Evolutionary conservation across 768 basidiomycete genomes (phyloP), one percentile per base, ranked within the genome.

Genomic region (Mycena amicta): DNA sequence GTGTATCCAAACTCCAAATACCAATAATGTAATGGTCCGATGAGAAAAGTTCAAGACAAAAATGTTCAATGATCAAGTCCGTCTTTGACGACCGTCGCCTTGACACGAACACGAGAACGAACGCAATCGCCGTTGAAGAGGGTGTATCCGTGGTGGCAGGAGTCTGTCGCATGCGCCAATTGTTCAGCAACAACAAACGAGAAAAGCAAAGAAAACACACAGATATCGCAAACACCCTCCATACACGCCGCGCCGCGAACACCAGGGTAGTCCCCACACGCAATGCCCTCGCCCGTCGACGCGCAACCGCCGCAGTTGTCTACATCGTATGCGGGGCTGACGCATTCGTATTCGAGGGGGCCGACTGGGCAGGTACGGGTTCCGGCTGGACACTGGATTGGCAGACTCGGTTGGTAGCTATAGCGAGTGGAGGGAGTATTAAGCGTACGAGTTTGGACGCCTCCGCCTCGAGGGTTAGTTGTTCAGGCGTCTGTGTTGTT

Each of bases 251-350:
- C 59, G 13, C 61, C 51, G 18, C 62, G 56, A 0, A 62, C 64
- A 0, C 66, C 66, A 2, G 52, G 58, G 30, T 62, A 53, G 46
- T 55, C 55, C 2, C 61, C 64, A 25, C 66, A 67, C 2, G 60
- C 59, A 0, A 52, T 45, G 20, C 66, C 64, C 27, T 63, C 46
- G 4, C 66, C 66, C 0, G 59, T 57, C 3, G 61, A 62, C 3
- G 52, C 61, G 39, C 66, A 67, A 22, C 64, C 66, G 15, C 66
- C 66, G 20, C 66, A 67, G 23, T 67, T 67, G 46, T 63, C 61
- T 12, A 67, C 43, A 33, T 67, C 66, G 15, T 52, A 8, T 22
- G 46, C 53, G 5, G 57, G 60, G 22, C 53, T 49, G 3, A 67
- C 57, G 31, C 66, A 67, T 46, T 67, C 66, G 37, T 60, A 60